Percentiles rank a stretch among this genome's conserved stretches.
phyloP scores from a whole-genome alignment of 768 basidiomycete species.

The Suillus plorans region DNA sequence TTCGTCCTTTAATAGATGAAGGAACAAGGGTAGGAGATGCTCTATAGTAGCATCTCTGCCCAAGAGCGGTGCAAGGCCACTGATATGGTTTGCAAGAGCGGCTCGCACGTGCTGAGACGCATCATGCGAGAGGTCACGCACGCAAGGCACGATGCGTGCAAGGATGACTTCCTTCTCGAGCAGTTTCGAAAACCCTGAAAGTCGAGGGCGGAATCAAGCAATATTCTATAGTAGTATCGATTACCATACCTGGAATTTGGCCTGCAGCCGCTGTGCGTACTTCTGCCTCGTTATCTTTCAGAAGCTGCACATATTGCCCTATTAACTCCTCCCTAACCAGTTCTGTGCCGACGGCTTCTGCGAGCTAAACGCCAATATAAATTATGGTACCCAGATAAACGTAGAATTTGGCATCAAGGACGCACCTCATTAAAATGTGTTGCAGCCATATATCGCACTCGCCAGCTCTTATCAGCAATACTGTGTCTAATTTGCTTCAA shows the following conservation, averaged over 20 bases:
- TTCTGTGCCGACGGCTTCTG: slow-evolving; percentile 85
- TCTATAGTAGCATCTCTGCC: slow-evolving; percentile 94
- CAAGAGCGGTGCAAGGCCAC: slow-evolving; percentile 90
- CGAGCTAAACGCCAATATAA: slow-evolving; percentile 53
- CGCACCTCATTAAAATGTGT: slow-evolving; percentile 93
- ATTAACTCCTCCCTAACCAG: slow-evolving; percentile 94
- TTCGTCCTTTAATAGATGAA: slow-evolving; percentile 96
- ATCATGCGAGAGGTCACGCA: slow-evolving; percentile 91
- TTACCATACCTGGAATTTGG: slow-evolving; percentile 85
- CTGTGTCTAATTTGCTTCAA: slow-evolving; percentile 85
- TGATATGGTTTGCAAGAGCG: slow-evolving; percentile 93
- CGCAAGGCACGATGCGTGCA: slow-evolving; percentile 89
- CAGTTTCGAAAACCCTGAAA: slow-evolving; percentile 86
- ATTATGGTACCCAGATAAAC: not conserved
- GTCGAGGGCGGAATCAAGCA: slow-evolving; percentile 12
- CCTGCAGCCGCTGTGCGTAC: slow-evolving; percentile 95
- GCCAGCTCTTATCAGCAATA: slow-evolving; percentile 95
- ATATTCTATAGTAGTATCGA: not conserved
- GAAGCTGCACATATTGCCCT: slow-evolving; percentile 85
- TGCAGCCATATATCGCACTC: slow-evolving; percentile 98
- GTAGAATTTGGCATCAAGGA: not conserved
- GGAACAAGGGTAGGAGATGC: slow-evolving; percentile 93
- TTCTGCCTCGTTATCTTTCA: slow-evolving; percentile 99
- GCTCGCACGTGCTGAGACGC: slow-evolving; percentile 96
- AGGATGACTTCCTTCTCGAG: slow-evolving; percentile 94